A percentile compares a stretch with the other conserved stretches of the same genome.
Conservation (phyloP, 345 rosid genomes). For the Abelmoschus esculentus region DNA sequence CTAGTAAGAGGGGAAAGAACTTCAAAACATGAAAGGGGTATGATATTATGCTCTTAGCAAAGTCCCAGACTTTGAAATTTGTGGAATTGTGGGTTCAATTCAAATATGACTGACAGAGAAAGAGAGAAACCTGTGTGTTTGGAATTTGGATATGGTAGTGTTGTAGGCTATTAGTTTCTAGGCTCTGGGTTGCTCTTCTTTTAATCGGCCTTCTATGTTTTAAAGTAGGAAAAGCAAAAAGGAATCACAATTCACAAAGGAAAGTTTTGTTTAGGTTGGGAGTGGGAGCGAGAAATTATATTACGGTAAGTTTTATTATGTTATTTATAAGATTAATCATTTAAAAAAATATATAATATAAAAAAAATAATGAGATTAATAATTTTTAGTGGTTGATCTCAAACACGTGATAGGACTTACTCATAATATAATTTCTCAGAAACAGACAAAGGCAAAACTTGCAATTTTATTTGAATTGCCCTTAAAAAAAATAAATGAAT, state of each 20-base stretch:
- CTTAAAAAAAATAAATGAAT: too few relatives aligned
- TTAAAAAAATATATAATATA: too few relatives aligned
- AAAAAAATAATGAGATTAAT: too few relatives aligned
- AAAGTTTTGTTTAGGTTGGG: slow-evolving; percentile 7
- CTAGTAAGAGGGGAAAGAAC: neutral
- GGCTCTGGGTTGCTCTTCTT: slow-evolving; percentile 3
- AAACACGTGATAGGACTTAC: too few relatives aligned
- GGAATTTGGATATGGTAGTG: neutral
- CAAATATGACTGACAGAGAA: neutral
- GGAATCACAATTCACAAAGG: slow-evolving; percentile 6
- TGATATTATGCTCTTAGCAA: neutral
- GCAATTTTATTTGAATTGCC: too few relatives aligned
- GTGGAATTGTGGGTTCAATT: slow-evolving; percentile 13
- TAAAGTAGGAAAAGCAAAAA: slow-evolving; percentile 1
- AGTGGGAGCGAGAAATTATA: too few relatives aligned
- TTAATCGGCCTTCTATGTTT: neutral
- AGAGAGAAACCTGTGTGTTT: neutral
- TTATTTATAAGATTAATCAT: too few relatives aligned
- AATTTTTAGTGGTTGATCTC: too few relatives aligned
- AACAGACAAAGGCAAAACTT: too few relatives aligned
- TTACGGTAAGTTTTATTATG: too few relatives aligned
- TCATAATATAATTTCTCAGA: too few relatives aligned
- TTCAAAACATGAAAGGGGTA: slow-evolving; percentile 25
- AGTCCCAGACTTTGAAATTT: neutral
- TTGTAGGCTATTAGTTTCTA: slow-evolving; percentile 6